Evolutionary conservation across 192 early-diverging fungal genomes (phyloP).

Genomic region (Dissophora ornata): DNA sequence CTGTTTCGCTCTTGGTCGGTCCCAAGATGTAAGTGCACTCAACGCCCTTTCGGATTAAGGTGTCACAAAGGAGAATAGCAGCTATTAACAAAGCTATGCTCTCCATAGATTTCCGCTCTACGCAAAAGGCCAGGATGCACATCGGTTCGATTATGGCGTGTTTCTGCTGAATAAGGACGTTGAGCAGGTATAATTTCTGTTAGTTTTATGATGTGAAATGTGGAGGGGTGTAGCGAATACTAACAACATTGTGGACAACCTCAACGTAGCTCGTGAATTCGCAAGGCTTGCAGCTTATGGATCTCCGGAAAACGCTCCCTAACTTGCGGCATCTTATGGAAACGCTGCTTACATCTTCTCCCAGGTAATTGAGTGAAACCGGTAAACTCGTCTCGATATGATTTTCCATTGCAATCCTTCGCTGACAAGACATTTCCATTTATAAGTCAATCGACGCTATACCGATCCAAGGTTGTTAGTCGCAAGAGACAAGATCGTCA

Average conservation of each 20-base stretch:
- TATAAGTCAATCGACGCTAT: slow-evolving; percentile 49
- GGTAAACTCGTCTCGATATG: no score
- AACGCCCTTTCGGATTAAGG: no score
- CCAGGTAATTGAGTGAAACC: slow-evolving; percentile 29
- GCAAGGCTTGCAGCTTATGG: slow-evolving; percentile 69
- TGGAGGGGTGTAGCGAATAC: no score
- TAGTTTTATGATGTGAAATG: no score
- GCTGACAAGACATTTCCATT: no score
- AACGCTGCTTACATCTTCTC: slow-evolving; percentile 58
- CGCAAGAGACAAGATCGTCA: slow-evolving; percentile 33
- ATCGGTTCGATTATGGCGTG: slow-evolving; percentile 85
- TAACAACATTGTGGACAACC: no score
- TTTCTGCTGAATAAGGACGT: slow-evolving; percentile 89
- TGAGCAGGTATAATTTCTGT: slow-evolving; percentile 75
- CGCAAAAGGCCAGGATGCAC: slow-evolving; percentile 70
- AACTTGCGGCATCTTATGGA: slow-evolving; percentile 75
- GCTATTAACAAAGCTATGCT: no score
- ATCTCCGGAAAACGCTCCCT: slow-evolving; percentile 78
- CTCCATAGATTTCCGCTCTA: slow-evolving; percentile 77
- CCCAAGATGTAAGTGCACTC: slow-evolving; percentile 30
- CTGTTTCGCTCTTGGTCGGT: slow-evolving; percentile 49
- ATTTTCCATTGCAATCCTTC: no score
- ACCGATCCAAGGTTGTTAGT: slow-evolving; percentile 31
- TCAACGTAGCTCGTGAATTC: slow-evolving; percentile 72
- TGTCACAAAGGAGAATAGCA: no score